phyloP scores from a whole-genome alignment of 177 flowering plant genomes.

The Vitis hybrid region DNA sequence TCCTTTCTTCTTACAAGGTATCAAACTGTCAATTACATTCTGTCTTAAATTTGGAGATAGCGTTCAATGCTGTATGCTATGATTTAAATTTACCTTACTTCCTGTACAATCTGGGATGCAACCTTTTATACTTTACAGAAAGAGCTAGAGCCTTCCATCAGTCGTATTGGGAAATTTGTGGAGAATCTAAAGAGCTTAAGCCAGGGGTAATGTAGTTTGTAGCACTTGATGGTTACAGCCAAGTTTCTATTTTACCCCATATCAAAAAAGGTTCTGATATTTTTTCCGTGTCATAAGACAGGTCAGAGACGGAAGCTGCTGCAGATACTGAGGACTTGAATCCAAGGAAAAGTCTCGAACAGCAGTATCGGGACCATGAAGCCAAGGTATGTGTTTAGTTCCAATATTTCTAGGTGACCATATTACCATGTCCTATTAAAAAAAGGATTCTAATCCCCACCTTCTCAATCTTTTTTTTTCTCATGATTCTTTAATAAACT shows the following conservation, averaged over 20 bases:
- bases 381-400: constrained; percentile 52
- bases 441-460: too few relatives aligned
- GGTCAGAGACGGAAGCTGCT: constrained; percentile 38
- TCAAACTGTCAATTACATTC: background rate
- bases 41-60: background rate
- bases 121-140: constrained; percentile 39
- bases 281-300: constrained; percentile 23
- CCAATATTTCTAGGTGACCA: too few relatives aligned
- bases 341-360: constrained; percentile 74
- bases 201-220: constrained; percentile 52
- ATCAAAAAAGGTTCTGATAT: background rate
- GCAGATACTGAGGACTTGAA: constrained; percentile 41
- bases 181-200: constrained; percentile 70
- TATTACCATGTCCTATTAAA: too few relatives aligned
- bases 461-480: background rate
- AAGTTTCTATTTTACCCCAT: background rate
- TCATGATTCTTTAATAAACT: too few relatives aligned
- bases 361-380: constrained; percentile 80
- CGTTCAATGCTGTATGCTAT: background rate
- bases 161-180: constrained; percentile 59
- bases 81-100: background rate
- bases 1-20: constrained; percentile 86
- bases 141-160: constrained; percentile 63
- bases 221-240: background rate
- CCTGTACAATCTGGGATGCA: background rate